A percentile compares a stretch with the other conserved stretches of the same genome.
Conservation (phyloP, 176 grass and related monocot species). For the Triticum aestivum region IWGSC_CS_RefSeq_v2.1 NC_057813.1:745633449-745633948, state of each 20-base stretch:
- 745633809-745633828: conserved; percentile 50
- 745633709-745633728: conserved; percentile 45
- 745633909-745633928: background rate
- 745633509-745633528: conserved; percentile 43
- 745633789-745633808: conserved; percentile 49
- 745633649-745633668: conserved; percentile 60
- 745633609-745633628: conserved; percentile 59
- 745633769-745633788: conserved; percentile 38
- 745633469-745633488: too few relatives aligned
- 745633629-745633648: conserved; percentile 44
- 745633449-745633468: too few relatives aligned
- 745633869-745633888: conserved; percentile 51
- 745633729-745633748: conserved; percentile 44
- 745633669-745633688: conserved; percentile 59
- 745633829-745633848: conserved; percentile 47
- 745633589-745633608: conserved; percentile 65
- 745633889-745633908: background rate
- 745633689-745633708: conserved; percentile 63
- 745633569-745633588: conserved; percentile 51
- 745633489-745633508: too few relatives aligned
- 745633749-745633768: conserved; percentile 50
- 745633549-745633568: conserved; percentile 43
- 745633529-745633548: conserved; percentile 69
- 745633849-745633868: conserved; percentile 74
- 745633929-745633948: background rate